A percentile compares a stretch with the other conserved stretches of the same genome.
phyloP scores from a whole-genome alignment of 371 early-diverging fungal species.

The Circinella umbellata region DNA sequence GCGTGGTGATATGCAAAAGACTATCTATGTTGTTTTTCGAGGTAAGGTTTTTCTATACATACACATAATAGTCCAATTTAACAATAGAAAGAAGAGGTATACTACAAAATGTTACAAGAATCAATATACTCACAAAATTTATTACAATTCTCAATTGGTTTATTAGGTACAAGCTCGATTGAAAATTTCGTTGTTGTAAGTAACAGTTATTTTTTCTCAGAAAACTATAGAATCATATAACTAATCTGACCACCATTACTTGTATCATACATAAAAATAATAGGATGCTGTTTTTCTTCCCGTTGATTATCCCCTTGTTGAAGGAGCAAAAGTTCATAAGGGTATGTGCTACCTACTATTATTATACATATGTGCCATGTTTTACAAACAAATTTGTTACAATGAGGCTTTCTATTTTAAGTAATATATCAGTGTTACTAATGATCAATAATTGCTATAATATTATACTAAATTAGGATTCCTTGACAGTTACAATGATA shows the following conservation, averaged over 20 bases:
- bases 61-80: too few relatives aligned
- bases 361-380: too few relatives aligned
- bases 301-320: slow-evolving; percentile 14
- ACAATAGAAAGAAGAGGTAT: too few relatives aligned
- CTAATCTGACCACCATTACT: background rate
- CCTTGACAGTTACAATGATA: slow-evolving; percentile 17
- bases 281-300: slow-evolving; percentile 19
- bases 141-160: too few relatives aligned
- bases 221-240: too few relatives aligned
- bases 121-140: too few relatives aligned
- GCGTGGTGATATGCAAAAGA: slow-evolving; percentile 21
- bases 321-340: slow-evolving; percentile 22
- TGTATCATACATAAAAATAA: background rate
- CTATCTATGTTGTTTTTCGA: slow-evolving; percentile 25
- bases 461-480: slow-evolving; percentile 15
- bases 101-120: too few relatives aligned
- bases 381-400: too few relatives aligned
- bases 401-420: too few relatives aligned
- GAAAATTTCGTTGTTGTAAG: slow-evolving; percentile 26
- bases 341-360: slow-evolving; percentile 4
- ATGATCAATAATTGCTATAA: background rate
- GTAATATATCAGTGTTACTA: too few relatives aligned
- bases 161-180: slow-evolving; percentile 16
- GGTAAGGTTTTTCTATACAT: slow-evolving; percentile 10
- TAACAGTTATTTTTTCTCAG: background rate